Evolutionary conservation across 371 early-diverging fungal species (phyloP).

Genomic region (Mortierella sp.): DNA sequence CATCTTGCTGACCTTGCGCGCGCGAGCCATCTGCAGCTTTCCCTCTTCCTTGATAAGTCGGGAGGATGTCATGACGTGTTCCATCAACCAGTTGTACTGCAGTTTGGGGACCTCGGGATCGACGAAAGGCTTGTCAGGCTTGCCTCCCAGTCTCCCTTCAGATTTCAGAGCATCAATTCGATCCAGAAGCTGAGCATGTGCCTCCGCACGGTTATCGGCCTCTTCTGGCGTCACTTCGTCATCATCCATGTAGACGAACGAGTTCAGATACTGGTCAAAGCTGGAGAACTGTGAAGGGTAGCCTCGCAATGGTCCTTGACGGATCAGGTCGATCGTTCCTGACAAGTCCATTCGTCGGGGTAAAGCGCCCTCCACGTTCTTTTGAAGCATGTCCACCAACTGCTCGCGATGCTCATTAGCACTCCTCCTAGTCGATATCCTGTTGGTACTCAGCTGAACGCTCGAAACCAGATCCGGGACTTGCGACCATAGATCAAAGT

Average conservation of each 20-base stretch:
- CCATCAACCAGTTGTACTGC: constrained; percentile 60
- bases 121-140: constrained; percentile 59
- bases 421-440: constrained; percentile 60
- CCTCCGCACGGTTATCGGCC: constrained; percentile 57
- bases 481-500: constrained; percentile 64
- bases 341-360: constrained; percentile 33
- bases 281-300: constrained; percentile 16
- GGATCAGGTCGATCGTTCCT: constrained; percentile 4
- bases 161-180: constrained; percentile 59
- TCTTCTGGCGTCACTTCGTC: constrained; percentile 69
- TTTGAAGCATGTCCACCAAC: constrained; percentile 61
- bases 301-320: constrained; percentile 11
- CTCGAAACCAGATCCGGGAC: constrained; percentile 57
- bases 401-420: constrained; percentile 57
- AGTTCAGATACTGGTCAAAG: constrained; percentile 66
- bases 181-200: constrained; percentile 61
- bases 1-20: constrained; percentile 70
- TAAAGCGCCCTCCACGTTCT: constrained; percentile 53
- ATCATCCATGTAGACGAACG: constrained; percentile 72
- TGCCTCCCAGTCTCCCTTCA: constrained; percentile 62
- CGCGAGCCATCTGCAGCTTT: constrained; percentile 63
- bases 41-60: constrained; percentile 60
- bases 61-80: constrained; percentile 58
- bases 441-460: constrained; percentile 43
- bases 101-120: constrained; percentile 55